These are phyloP conservation scores for Cyclotella choctawhatcheeana DNA, from an alignment of 108 stramenopile species.

Conservation along the genomic window DNA sequence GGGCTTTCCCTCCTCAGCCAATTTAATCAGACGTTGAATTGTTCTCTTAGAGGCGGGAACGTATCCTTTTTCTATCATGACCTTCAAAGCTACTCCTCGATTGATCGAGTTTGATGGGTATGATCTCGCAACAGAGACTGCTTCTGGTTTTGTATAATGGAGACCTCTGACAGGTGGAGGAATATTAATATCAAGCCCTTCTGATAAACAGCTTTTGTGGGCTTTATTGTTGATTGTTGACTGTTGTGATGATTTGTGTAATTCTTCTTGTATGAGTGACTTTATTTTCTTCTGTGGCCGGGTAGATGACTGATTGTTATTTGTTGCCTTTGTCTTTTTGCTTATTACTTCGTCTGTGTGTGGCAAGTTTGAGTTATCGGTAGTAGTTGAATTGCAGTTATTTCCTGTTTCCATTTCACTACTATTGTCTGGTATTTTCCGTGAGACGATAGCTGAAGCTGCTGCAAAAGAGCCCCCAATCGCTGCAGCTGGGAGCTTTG, in stretches of 20 bases:
- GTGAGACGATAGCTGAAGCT: no score
- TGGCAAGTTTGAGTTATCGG: no score
- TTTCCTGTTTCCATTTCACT: not conserved
- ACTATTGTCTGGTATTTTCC: not conserved
- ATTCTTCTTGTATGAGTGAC: no score
- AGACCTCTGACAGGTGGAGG: conserved; percentile 13
- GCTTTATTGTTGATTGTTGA: not conserved
- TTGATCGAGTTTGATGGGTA: not conserved
- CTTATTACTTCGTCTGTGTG: not conserved
- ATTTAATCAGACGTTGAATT: not conserved
- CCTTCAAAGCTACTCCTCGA: not conserved
- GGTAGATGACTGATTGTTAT: not conserved
- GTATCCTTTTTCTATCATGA: not conserved
- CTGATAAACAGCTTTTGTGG: not conserved
- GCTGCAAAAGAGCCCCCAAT: not conserved
- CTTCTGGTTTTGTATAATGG: conserved; percentile 21
- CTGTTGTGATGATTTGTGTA: no score
- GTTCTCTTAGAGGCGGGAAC: not conserved
- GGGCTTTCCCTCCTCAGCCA: not conserved
- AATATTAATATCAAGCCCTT: not conserved
- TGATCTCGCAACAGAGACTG: not conserved
- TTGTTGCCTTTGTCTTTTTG: not conserved
- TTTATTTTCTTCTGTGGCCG: not conserved
- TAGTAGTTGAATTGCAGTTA: no score
- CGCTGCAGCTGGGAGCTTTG: not conserved